A percentile compares a stretch with the other conserved stretches of the same genome.
These are phyloP conservation scores for Lachnellula cervina DNA, from an alignment of 2,329 filamentous ascomycete species.

Conservation along the genomic window DNA sequence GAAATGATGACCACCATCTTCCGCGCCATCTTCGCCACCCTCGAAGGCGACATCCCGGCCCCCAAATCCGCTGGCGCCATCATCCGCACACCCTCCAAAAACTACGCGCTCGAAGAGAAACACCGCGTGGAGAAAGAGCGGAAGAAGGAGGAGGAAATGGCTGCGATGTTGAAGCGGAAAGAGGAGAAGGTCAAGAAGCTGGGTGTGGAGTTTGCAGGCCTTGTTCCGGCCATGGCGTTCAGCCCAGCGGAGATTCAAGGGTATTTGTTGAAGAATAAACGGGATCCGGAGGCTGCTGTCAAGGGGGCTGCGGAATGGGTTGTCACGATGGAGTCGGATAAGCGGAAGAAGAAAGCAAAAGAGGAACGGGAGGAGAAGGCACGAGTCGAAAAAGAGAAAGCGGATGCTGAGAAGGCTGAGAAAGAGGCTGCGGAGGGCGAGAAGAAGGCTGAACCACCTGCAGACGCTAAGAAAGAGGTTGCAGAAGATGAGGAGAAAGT, in stretches of 20 bases:
- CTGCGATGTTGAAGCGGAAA: constrained; percentile 13
- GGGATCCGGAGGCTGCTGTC: constrained; percentile 50
- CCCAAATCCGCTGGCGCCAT: background rate
- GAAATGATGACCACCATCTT: constrained; percentile 29
- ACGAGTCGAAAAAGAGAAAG: constrained; percentile 20
- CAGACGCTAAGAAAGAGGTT: background rate
- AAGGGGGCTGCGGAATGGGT: constrained; percentile 51
- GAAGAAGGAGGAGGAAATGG: constrained; percentile 3
- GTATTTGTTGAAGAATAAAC: constrained; percentile 59
- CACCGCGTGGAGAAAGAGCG: constrained; percentile 1
- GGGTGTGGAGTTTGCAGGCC: constrained; percentile 45
- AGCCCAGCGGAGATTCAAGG: constrained; percentile 62
- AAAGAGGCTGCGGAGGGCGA: constrained; percentile 15
- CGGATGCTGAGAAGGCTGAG: constrained; percentile 11
- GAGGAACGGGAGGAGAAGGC: constrained; percentile 24
- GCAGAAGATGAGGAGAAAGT: constrained; percentile 10
- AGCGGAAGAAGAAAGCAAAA: constrained; percentile 31
- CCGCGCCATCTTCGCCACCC: constrained; percentile 34
- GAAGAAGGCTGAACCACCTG: constrained; percentile 2
- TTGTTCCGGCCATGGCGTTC: constrained; percentile 48
- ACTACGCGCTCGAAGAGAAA: background rate
- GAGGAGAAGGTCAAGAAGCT: constrained; percentile 34
- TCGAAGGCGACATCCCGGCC: constrained; percentile 26
- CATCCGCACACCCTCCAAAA: background rate
- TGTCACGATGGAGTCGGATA: constrained; percentile 45